Evolutionary conservation across 1,284 basidiomycete genomes (phyloP).

Genomic region (Cryptococcus sp.): DNA sequence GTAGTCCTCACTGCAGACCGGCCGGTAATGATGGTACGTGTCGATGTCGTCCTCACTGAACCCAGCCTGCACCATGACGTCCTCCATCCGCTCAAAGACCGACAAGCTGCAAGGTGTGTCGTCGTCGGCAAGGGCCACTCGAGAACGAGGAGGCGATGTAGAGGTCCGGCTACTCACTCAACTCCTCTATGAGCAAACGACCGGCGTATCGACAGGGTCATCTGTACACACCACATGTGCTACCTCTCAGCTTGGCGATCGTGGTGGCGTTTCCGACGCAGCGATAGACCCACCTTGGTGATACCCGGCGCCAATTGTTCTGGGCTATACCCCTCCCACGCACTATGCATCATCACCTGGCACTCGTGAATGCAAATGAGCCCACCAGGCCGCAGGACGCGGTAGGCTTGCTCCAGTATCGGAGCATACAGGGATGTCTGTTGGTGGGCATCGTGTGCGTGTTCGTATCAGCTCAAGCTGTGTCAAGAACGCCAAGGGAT

Average conservation of each 20-base stretch:
- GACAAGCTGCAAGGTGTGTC: slow-evolving; percentile 11
- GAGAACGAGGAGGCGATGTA: neutral
- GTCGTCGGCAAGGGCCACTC: too few species aligned
- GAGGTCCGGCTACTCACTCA: slow-evolving; percentile 11
- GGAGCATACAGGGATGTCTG: slow-evolving; percentile 15
- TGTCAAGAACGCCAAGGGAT: too few species aligned
- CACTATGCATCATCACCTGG: slow-evolving; percentile 7
- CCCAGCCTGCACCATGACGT: slow-evolving; percentile 8
- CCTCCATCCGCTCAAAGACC: slow-evolving; percentile 12
- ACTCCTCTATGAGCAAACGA: slow-evolving; percentile 11
- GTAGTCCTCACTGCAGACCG: slow-evolving; percentile 6
- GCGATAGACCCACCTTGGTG: slow-evolving; percentile 4
- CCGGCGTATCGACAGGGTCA: neutral
- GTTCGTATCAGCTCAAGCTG: neutral
- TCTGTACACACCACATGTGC: slow-evolving; percentile 1
- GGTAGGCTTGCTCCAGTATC: slow-evolving; percentile 9
- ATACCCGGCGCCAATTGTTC: slow-evolving; percentile 9
- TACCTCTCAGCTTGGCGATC: neutral
- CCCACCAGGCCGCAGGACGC: slow-evolving; percentile 18
- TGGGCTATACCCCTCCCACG: slow-evolving; percentile 6
- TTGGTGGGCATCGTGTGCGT: neutral
- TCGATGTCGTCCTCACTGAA: slow-evolving; percentile 14
- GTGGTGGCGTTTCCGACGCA: neutral
- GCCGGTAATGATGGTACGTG: slow-evolving; percentile 11
- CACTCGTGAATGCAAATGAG: slow-evolving; percentile 21